Conservation (phyloP, 441 rosid species). For the Macaranga tanarius region DNA sequence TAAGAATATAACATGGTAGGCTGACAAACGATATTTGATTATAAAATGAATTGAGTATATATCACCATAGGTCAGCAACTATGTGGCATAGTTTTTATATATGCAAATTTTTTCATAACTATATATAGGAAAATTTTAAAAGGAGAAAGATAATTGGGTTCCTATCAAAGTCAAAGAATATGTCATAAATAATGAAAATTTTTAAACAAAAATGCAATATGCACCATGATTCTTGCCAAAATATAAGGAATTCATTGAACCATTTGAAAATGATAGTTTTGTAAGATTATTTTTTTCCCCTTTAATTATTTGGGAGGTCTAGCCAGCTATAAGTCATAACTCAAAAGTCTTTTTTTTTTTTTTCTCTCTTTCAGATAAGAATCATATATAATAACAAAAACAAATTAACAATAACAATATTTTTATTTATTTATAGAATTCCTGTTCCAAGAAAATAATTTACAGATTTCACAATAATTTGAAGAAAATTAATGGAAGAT, state of each 20-base stretch:
- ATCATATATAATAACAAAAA: too few relatives aligned
- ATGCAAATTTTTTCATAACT: background rate
- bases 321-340: background rate
- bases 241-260: background rate
- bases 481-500: too few relatives aligned
- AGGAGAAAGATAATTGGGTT: background rate
- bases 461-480: too few relatives aligned
- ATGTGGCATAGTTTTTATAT: background rate
- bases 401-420: too few relatives aligned
- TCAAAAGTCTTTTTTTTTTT: too few relatives aligned
- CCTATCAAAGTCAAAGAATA: conserved; percentile 7
- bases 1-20: background rate
- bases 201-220: background rate
- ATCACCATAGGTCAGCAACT: conserved; percentile 18
- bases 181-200: background rate
- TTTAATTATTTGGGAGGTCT: too few relatives aligned
- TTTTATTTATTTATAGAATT: too few relatives aligned
- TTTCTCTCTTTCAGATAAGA: too few relatives aligned
- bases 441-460: too few relatives aligned
- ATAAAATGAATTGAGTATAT: conserved; percentile 4
- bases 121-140: background rate
- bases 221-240: conserved; percentile 19
- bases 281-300: too few relatives aligned
- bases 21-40: background rate
- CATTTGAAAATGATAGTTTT: conserved; percentile 4